Base-by-base conservation (phyloP, 2,329 filamentous ascomycete genomes). In the Piedraia hortae region DNA sequence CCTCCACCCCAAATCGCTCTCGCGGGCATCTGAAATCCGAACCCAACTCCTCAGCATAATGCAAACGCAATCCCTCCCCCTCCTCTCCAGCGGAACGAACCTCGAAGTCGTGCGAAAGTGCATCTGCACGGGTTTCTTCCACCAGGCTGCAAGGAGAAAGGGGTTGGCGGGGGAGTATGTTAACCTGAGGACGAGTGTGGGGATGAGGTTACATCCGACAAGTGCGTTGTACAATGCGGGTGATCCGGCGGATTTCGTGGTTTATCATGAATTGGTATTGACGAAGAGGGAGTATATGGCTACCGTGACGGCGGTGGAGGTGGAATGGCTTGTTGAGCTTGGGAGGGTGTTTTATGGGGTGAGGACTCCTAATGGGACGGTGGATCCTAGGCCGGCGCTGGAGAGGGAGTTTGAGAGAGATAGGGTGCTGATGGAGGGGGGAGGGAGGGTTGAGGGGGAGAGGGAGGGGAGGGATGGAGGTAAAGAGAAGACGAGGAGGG, bases 241-340 rank as follows among this genome's bases (percentile, higher is more conserved):
- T 3, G 88, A 90, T 45, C 62, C 90, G 12, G 85, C 88, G 1
- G 85, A 97, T 42, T 93, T 93, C 39, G 77, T 97, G 23, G 67
- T 97, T 18, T 97, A 97, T 47, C 85, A 97, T 53, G 85, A 97
- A 46, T 62, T 97, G 26, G 90, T 97, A 35, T 62, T 97, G 28
- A 97, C 85, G 0, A 75, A 69, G 26, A 91, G 90, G 42, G 85
- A 93, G 43, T 97, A 93, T 51, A 91, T 97, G 66, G 88, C 75
- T 3, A 90, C 77, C 4, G 85, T 97, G 6, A 97, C 85, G 4
- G 65, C 77, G 1, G 85, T 97, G 2, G 85, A 97, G 43, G 82
- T 85, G 23, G 77, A 88, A 42, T 97, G 85, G 85, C 62, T 97
- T 18, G 85, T 85, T 4, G 85, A 97, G 42, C 55, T 97, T 4